Base-by-base conservation (phyloP, 768 basidiomycete species). In the Chalciporus pseudorubinellus region DNA sequence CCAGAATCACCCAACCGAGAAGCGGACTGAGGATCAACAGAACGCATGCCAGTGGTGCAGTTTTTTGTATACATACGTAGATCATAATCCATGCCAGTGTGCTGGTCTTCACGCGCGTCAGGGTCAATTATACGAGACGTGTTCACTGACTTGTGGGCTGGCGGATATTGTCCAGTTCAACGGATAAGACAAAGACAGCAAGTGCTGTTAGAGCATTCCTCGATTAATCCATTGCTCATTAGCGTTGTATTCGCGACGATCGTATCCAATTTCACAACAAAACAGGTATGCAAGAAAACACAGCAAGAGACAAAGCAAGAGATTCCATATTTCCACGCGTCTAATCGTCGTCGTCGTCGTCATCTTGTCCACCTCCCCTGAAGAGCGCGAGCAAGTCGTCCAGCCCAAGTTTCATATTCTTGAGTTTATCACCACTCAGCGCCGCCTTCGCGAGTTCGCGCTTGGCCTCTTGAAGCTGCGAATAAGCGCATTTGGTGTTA, bases 401-500 rank as follows among this genome's bases (percentile, higher is more conserved):
- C 71, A 93, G 74, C 10, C 87, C 84, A 19, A 98, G 82, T 56
- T 84, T 85, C 78, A 85, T 80, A 61, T 84, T 83, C 80, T 92
- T 89, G 63, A 90, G 76, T 70, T 88, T 92, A 71, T 92, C 85
- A 9, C 95, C 95, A 28, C 89, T 87, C 51, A 98, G 70, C 0
- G 93, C 92, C 1, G 93, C 92, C 21, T 77, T 77, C 2, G 95
- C 83, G 1, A 98, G 77, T 43, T 82, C 84, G 5, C 94, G 82
- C 73, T 98, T 98, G 68, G 84, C 81, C n/a, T 90, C 84, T 67
- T 98, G 95, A n/a, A 98, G 78, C 81, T 90, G 57, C 0, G 11
- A 29, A 12, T n/a, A 42, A 40, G 10, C 0, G 41, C 34, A 8
- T n/a, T 36, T 16, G 40, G 39, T 4, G 26, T 61, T 26, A 64